Conservation (phyloP, 805 yeast species). For the Danielozyma ontarioensis region DNA sequence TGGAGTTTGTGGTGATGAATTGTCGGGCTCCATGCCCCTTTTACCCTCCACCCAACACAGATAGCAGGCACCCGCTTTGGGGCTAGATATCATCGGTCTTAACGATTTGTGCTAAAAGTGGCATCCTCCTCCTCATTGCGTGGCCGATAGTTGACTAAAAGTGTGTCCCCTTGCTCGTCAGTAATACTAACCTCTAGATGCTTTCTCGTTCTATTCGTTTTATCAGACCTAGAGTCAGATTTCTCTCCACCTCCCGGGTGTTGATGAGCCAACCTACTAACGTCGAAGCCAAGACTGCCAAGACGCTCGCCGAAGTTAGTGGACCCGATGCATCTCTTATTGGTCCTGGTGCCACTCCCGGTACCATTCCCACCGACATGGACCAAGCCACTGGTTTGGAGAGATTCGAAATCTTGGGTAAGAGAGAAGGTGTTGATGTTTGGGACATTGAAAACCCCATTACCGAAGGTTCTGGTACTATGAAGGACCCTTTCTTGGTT, state of each 20-base stretch:
- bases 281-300: slow-evolving; percentile 57
- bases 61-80: too few species aligned
- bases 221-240: slow-evolving; percentile 28
- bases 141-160: too few species aligned
- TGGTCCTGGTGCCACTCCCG: slow-evolving; percentile 86
- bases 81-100: too few species aligned
- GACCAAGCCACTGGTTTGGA: slow-evolving; percentile 99
- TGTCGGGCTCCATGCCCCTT: too few species aligned
- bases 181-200: slow-evolving; percentile 8
- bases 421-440: slow-evolving; percentile 91
- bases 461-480: slow-evolving; percentile 84
- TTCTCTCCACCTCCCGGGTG: slow-evolving; percentile 28
- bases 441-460: slow-evolving; percentile 88
- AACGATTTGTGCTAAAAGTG: too few species aligned
- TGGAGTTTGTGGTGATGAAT: too few species aligned
- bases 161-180: too few species aligned
- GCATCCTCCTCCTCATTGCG: too few species aligned
- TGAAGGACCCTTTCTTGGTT: slow-evolving; percentile 80
- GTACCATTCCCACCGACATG: slow-evolving; percentile 84
- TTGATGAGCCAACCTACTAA: slow-evolving; percentile 16
- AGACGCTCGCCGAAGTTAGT: slow-evolving; percentile 67
- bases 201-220: slow-evolving; percentile 16
- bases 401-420: slow-evolving; percentile 91
- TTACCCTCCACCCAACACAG: too few species aligned
- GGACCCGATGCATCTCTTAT: slow-evolving; percentile 69